phyloP scores from a whole-genome alignment of 352 stramenopile genomes.

The Phytophthora multivora region DNA sequence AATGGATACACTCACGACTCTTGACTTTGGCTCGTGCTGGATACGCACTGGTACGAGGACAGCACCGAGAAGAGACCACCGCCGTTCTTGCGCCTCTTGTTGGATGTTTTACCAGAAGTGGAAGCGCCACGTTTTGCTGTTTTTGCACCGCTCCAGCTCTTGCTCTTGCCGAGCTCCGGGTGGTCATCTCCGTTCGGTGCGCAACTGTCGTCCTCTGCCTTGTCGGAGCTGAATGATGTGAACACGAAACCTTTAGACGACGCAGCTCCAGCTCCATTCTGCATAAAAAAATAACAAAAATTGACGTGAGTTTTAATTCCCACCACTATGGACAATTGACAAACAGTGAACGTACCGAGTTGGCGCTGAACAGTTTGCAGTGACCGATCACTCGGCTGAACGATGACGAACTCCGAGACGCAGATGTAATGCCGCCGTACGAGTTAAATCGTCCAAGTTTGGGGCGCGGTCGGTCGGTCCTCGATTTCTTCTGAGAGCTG shows the following conservation, averaged over 20 bases:
- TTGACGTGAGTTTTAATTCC: conserved; percentile 6
- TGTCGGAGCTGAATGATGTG: conserved; percentile 65
- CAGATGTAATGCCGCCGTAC: conserved; percentile 50
- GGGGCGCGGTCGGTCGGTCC: conserved; percentile 22
- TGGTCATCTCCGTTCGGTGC: conserved; percentile 33
- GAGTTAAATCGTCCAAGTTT: conserved; percentile 62
- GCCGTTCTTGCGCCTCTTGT: conserved; percentile 50
- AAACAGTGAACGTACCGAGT: conserved; percentile 47
- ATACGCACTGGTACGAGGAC: conserved; percentile 72
- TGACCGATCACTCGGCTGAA: conserved; percentile 75
- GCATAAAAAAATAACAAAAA: conserved; percentile 2
- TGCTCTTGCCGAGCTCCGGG: conserved; percentile 51
- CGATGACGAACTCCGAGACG: conserved; percentile 53
- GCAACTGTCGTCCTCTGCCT: conserved; percentile 41
- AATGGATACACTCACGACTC: conserved; percentile 18
- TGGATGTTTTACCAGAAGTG: not conserved
- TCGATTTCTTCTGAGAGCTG: conserved; percentile 5
- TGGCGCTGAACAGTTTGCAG: conserved; percentile 72
- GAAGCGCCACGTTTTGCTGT: conserved; percentile 24
- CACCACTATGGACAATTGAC: not conserved
- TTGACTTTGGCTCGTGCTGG: conserved; percentile 44
- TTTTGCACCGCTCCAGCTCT: conserved; percentile 48
- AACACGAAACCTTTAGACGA: conserved; percentile 82
- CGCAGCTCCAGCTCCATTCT: conserved; percentile 18
- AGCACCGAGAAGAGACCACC: conserved; percentile 74